These are phyloP conservation scores for Aspergillus sparsus DNA, from an alignment of 495 filamentous ascomycete genomes.

Conservation along the genomic window DNA sequence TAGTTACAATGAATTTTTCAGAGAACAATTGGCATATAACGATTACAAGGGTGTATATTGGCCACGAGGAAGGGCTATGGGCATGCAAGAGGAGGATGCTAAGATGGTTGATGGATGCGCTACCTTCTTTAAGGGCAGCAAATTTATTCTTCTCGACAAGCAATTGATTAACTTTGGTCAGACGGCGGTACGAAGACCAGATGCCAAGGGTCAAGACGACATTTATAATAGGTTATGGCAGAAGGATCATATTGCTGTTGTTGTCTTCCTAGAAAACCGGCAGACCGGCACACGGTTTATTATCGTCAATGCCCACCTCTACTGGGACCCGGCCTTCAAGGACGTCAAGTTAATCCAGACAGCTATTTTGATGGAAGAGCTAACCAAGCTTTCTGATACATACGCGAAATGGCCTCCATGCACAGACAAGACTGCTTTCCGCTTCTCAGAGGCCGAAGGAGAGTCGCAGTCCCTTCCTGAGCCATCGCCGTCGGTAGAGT, in stretches of 20 bases:
- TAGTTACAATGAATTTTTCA: slow-evolving; percentile 86
- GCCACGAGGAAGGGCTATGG: slow-evolving; percentile 81
- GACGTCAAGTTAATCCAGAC: slow-evolving; percentile 96
- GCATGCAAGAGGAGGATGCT: slow-evolving; percentile 86
- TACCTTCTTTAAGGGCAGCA: slow-evolving; percentile 89
- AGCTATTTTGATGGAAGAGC: slow-evolving; percentile 88
- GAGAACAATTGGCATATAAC: slow-evolving; percentile 73
- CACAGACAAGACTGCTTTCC: slow-evolving; percentile 76
- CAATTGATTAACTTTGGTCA: slow-evolving; percentile 89
- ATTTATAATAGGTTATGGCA: slow-evolving; percentile 98
- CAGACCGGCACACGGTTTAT: slow-evolving; percentile 84
- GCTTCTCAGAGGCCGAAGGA: slow-evolving; percentile 60
- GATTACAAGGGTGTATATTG: slow-evolving; percentile 94
- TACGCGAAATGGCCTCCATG: slow-evolving; percentile 74
- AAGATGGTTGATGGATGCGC: slow-evolving; percentile 91
- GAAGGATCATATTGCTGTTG: slow-evolving; percentile 90
- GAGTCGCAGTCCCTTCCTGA: slow-evolving; percentile 52
- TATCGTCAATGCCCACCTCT: slow-evolving; percentile 88
- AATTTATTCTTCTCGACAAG: slow-evolving; percentile 92
- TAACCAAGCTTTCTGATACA: slow-evolving; percentile 78
- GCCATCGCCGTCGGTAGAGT: slow-evolving; percentile 70
- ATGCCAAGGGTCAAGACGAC: slow-evolving; percentile 93
- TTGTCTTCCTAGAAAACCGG: slow-evolving; percentile 88
- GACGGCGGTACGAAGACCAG: slow-evolving; percentile 85
- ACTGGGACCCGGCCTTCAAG: slow-evolving; percentile 85